Conservation (phyloP, 192 early-diverging fungal genomes). For the Kappamyces sp. region DNA sequence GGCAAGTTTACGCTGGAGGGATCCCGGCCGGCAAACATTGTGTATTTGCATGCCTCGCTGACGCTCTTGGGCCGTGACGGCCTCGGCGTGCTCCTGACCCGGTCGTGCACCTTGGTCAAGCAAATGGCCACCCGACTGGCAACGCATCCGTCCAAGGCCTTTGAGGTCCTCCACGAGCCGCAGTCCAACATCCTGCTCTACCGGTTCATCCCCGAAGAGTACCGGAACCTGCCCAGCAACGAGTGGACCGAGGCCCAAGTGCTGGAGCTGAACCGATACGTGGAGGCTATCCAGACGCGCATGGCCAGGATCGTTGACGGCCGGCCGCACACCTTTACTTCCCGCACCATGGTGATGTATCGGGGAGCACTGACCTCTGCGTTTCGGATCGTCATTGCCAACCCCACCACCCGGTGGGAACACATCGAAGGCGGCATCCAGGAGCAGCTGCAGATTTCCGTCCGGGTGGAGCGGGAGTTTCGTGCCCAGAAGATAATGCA, state of each 20-base stretch:
- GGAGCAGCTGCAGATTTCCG: conserved; percentile 28
- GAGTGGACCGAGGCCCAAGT: conserved; percentile 17
- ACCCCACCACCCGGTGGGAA: conserved; percentile 48
- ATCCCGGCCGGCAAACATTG: conserved; percentile 42
- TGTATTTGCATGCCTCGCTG: conserved; percentile 49
- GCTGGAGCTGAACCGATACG: conserved; percentile 18
- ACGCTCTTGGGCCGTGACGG: conserved; percentile 45
- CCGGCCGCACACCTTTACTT: conserved; percentile 37
- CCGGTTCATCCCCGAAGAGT: conserved; percentile 36
- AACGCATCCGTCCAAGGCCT: conserved; percentile 29
- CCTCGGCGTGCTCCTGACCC: conserved; percentile 49
- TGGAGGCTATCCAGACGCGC: conserved; percentile 1
- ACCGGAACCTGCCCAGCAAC: conserved; percentile 28
- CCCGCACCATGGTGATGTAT: conserved; percentile 32
- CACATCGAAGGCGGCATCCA: conserved; percentile 41
- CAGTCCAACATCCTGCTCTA: conserved; percentile 48
- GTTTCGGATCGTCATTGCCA: conserved; percentile 51
- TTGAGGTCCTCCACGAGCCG: conserved; percentile 42
- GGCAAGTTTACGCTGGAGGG: conserved; percentile 55
- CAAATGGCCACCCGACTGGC: conserved; percentile 38
- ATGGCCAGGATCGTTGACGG: conserved; percentile 6
- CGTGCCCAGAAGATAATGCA: no score
- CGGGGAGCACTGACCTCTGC: conserved; percentile 30
- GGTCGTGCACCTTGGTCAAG: conserved; percentile 37
- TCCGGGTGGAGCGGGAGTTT: not conserved